Conservation (phyloP, 805 yeast species). For the Wickerhamiella vanderwaltii region DNA sequence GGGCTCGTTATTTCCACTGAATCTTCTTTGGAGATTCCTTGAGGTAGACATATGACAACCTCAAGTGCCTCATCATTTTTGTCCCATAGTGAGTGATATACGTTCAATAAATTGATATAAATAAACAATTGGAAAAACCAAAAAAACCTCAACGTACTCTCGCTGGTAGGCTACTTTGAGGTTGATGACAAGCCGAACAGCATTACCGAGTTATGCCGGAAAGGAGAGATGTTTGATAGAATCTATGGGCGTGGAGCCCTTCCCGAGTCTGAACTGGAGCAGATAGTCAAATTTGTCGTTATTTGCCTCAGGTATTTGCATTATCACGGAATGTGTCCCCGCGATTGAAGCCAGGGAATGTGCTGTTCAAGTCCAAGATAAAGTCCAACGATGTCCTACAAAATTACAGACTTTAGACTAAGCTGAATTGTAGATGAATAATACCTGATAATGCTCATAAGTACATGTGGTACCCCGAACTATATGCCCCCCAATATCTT, state of each 20-base stretch:
- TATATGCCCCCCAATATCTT: conserved; percentile 67
- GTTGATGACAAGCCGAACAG: conserved; percentile 42
- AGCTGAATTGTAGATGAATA: conserved; percentile 38
- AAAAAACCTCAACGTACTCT: no score
- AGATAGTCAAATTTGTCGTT: conserved; percentile 38
- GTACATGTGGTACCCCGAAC: conserved; percentile 58
- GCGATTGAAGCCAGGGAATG: conserved; percentile 66
- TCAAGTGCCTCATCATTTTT: no score
- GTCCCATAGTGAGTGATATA: no score
- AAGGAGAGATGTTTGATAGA: conserved; percentile 57
- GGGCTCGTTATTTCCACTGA: no score
- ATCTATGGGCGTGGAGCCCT: conserved; percentile 38
- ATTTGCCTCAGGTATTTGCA: conserved; percentile 50
- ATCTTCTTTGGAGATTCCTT: no score
- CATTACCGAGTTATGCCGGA: conserved; percentile 54
- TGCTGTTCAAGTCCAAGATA: conserved; percentile 37
- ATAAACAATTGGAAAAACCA: no score
- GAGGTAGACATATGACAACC: no score
- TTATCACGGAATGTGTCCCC: conserved; percentile 46
- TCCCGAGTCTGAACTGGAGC: conserved; percentile 38
- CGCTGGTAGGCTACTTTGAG: conserved; percentile 58
- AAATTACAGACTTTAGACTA: conserved; percentile 54
- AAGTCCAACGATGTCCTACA: conserved; percentile 31
- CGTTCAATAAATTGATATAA: no score
- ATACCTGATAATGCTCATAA: conserved; percentile 30